Base-by-base conservation (phyloP, 2,329 filamentous ascomycete genomes). In the Colletotrichum tofieldiae region DNA sequence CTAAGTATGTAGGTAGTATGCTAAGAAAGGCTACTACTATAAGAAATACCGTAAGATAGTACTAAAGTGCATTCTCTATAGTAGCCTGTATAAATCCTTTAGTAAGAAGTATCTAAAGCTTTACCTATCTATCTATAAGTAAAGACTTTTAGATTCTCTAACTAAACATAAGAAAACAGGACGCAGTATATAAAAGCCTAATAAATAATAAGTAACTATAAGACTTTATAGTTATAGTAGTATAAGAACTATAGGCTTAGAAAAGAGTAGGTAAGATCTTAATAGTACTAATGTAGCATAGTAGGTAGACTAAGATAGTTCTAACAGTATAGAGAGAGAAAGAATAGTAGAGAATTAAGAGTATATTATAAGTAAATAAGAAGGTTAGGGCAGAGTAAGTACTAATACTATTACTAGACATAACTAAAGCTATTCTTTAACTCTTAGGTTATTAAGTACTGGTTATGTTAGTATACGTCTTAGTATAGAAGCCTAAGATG, bases 21-120 rank as follows among this genome's bases (percentile, higher is more conserved):
- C 49, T 29, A 52, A 52, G 23, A 23, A 52, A 7, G 49, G 49
- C 23, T 29, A 52, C n/a, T 29, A 52, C 49, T 29, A 52, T 29
- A 52, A 52, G 26, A 23, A 52, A 6, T 52, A 29, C 6, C 20
- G 20, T 52, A 29, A 45, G 59, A 59, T 29, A 37, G 37, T 43
- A 14, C 29, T 55, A 12, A 55, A 75, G 54, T 77, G 71, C 45
- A 64, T 74, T 7, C 72, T 59, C 14, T 79, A 73, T 56, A 63
- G 73, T 5, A 70, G 75, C 14, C 73, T 69, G 9, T 68, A 77
- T 29, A 65, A 76, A 58, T 77, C 73, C 45, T 77, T 76, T 59
- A 77, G 75, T 71, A 76, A 65, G 70, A 76, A 71, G 60, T 77
- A 63, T 68, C 32, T 49, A 67, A 73, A 67, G 64, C 73, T 77